Evolutionary conservation across 164 flowering plant genomes (phyloP), one percentile per base, ranked within the genome.

Genomic region (Umbilicus rupestris): DNA sequence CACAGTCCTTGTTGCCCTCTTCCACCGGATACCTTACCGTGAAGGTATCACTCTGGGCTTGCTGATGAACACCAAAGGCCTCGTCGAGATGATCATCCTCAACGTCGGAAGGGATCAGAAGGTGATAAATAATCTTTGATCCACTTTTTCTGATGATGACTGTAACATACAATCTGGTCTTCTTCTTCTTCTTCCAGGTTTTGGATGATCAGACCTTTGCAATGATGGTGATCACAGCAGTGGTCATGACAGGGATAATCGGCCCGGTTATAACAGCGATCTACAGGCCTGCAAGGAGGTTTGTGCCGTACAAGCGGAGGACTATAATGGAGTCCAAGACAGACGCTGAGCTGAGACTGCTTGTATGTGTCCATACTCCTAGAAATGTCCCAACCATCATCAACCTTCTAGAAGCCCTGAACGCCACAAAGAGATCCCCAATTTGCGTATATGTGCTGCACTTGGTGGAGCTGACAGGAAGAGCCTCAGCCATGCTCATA

Each of bases 41-140:
- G 65, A 62, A 62, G 65, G 41, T 33, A 6, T 62, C 26, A 63
- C 65, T 35, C 65, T 63, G 6, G 65, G 65, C 15, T 37, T 39
- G 46, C 65, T 63, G 15, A 63, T 63, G 65, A 63, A 63, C 65
- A 63, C 65, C 17, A 63, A 63, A 39, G 65, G 65, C 65, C 45
- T 63, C 29, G 45, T 63, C 45, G 65, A 63, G 29, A 63, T 63
- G 65, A 63, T 63, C 46, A 19, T 63, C 26, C 65, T 63, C 42
- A 63, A 39, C 65, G 46, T 63, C 46, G 65, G 65, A 0, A 20
- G 29, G 65, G 65, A 63, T 41, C 65, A 63, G 15, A 35, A 31
- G 42, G 65, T 55, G 8, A 2, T 33, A 31, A 17, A 5, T 58
- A 16, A 11, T 16, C 64, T 60, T 35, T 60, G 6, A 14, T 26